phyloP scores from a whole-genome alignment of 2,329 filamentous ascomycete genomes.

The Alternaria longipes region DNA sequence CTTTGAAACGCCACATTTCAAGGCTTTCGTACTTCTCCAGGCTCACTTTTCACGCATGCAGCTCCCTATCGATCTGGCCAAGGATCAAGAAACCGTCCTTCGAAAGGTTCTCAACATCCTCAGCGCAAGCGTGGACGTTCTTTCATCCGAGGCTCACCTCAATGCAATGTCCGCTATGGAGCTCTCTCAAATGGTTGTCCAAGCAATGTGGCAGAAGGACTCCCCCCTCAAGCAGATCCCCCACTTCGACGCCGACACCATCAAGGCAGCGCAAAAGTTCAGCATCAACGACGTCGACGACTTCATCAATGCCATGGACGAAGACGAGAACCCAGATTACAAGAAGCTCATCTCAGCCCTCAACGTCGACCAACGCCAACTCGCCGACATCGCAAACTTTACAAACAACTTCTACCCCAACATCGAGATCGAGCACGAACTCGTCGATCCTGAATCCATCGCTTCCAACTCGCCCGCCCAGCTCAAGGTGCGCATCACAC shows the following conservation, averaged over 20 bases:
- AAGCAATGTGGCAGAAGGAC: slow-evolving; percentile 99
- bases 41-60: slow-evolving; percentile 98
- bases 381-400: slow-evolving; percentile 90
- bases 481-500: slow-evolving; percentile 83
- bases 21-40: slow-evolving; percentile 95
- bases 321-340: slow-evolving; percentile 88
- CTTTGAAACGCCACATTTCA: slow-evolving; percentile 97
- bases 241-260: slow-evolving; percentile 84
- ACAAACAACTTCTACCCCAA: slow-evolving; percentile 97
- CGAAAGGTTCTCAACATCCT: slow-evolving; percentile 86
- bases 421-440: slow-evolving; percentile 86
- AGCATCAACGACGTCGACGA: slow-evolving; percentile 93
- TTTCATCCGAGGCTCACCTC: slow-evolving; percentile 93
- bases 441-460: slow-evolving; percentile 82
- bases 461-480: slow-evolving; percentile 82
- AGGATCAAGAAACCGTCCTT: slow-evolving; percentile 91
- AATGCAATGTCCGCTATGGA: slow-evolving; percentile 99
- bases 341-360: slow-evolving; percentile 78
- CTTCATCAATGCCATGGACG: slow-evolving; percentile 99
- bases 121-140: slow-evolving; percentile 90
- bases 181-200: slow-evolving; percentile 98
- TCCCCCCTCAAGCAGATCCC: slow-evolving; percentile 97
- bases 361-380: slow-evolving; percentile 79
- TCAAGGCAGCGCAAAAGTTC: slow-evolving; percentile 82
- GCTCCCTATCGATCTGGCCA: slow-evolving; percentile 91